Evolutionary conservation across 805 yeast genomes (phyloP).

Genomic region (Zygotorulaspora chibaensis): DNA sequence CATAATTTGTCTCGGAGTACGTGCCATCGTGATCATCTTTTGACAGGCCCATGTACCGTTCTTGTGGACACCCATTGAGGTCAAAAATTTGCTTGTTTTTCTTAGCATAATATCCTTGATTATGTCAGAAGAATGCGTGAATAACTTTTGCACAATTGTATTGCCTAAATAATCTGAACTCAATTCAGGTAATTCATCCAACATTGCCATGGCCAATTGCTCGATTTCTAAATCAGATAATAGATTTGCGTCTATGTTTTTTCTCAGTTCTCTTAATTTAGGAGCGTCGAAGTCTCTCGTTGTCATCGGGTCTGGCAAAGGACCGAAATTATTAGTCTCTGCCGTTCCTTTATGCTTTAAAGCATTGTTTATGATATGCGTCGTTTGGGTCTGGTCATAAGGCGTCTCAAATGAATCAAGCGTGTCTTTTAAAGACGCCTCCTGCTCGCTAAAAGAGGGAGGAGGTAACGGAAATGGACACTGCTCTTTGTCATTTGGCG

Average conservation of each 20-base stretch:
- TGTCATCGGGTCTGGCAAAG: conserved; percentile 68
- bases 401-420: conserved; percentile 24
- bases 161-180: conserved; percentile 93
- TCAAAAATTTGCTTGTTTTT: conserved; percentile 69
- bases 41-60: conserved; percentile 99
- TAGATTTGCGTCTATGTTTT: conserved; percentile 54
- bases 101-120: conserved; percentile 78
- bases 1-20: conserved; percentile 56
- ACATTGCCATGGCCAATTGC: conserved; percentile 75
- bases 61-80: conserved; percentile 92
- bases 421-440: conserved; percentile 16
- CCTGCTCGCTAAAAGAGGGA: conserved; percentile 21
- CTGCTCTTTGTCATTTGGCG: conserved; percentile 29
- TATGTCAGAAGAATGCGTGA: conserved; percentile 63
- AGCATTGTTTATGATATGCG: conserved; percentile 45
- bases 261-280: conserved; percentile 79
- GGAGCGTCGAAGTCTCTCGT: conserved; percentile 81
- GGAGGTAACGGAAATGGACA: conserved; percentile 38
- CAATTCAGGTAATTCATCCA: conserved; percentile 83
- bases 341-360: conserved; percentile 44
- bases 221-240: conserved; percentile 64
- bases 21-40: conserved; percentile 77
- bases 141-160: conserved; percentile 89
- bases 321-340: conserved; percentile 52
- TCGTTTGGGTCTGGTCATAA: conserved; percentile 31